Percentiles rank a stretch among this genome's conserved stretches.
phyloP scores from a whole-genome alignment of 2,329 filamentous ascomycete genomes.

The Alternaria atra region DNA sequence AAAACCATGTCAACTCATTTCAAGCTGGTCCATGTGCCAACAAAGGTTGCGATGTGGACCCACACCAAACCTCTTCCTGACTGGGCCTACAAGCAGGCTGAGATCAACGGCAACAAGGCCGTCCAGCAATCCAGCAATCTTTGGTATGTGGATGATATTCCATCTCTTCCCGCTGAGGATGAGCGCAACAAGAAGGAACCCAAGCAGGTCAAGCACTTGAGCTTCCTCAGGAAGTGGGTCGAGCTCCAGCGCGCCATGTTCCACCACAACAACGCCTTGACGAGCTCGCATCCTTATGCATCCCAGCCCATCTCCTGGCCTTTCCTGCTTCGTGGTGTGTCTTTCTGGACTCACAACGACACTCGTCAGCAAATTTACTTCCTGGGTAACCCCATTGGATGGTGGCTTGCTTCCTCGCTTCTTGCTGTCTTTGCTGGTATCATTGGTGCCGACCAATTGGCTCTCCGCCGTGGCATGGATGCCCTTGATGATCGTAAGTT shows the following conservation, averaged over 20 bases:
- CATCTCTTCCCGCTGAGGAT: slow-evolving; percentile 76
- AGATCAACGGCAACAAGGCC: slow-evolving; percentile 99
- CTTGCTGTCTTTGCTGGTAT: slow-evolving; percentile 94
- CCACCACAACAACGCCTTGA: slow-evolving; percentile 98
- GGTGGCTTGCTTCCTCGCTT: slow-evolving; percentile 94
- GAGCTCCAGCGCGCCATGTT: slow-evolving; percentile 99
- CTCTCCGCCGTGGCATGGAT: slow-evolving; percentile 89
- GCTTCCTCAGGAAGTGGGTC: slow-evolving; percentile 93
- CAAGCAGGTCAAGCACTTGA: slow-evolving; percentile 80
- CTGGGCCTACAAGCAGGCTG: slow-evolving; percentile 96
- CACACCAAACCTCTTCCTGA: slow-evolving; percentile 94
- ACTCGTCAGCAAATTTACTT: slow-evolving; percentile 98
- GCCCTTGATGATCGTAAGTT: slow-evolving; percentile 90
- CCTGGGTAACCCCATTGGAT: slow-evolving; percentile 93
- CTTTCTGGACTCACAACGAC: slow-evolving; percentile 98
- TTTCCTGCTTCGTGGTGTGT: slow-evolving; percentile 94
- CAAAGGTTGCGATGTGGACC: slow-evolving; percentile 99
- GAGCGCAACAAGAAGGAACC: slow-evolving; percentile 78
- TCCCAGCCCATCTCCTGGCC: slow-evolving; percentile 97
- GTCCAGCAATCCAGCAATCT: slow-evolving; percentile 87
- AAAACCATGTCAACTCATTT: slow-evolving; percentile 92
- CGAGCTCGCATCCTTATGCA: slow-evolving; percentile 94
- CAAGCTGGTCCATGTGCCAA: slow-evolving; percentile 93
- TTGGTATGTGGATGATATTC: slow-evolving; percentile 92
- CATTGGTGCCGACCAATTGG: slow-evolving; percentile 90